These are phyloP conservation scores for Ceratocystis diversiconidia DNA, from an alignment of 2,329 filamentous ascomycete species.

Conservation along the genomic window DNA sequence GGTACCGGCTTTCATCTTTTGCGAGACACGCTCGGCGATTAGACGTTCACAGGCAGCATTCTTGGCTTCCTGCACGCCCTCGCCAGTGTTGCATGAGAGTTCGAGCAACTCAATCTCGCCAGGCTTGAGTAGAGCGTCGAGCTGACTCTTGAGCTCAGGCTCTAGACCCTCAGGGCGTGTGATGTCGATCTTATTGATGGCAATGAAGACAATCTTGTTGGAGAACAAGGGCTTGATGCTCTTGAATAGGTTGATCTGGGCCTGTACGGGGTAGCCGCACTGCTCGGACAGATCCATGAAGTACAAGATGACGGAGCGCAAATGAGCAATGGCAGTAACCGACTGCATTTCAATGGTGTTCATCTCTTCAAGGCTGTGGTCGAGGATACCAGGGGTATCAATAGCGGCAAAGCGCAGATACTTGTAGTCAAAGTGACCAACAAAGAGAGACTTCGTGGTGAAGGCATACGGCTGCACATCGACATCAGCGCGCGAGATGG, in stretches of 20 bases:
- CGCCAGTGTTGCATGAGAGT: slow-evolving; percentile 85
- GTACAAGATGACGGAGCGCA: slow-evolving; percentile 88
- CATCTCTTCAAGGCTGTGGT: slow-evolving; percentile 97
- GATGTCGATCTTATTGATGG: slow-evolving; percentile 97
- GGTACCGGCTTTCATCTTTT: slow-evolving; percentile 90
- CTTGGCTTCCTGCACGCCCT: slow-evolving; percentile 88
- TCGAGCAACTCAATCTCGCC: slow-evolving; percentile 87
- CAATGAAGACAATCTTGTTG: slow-evolving; percentile 92
- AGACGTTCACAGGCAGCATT: slow-evolving; percentile 88
- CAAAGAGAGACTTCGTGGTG: slow-evolving; percentile 93
- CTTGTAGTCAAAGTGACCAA: slow-evolving; percentile 96
- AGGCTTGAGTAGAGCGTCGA: slow-evolving; percentile 68
- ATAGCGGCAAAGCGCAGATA: slow-evolving; percentile 53
- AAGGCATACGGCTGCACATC: slow-evolving; percentile 90
- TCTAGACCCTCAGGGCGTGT: slow-evolving; percentile 77
- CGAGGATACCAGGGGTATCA: slow-evolving; percentile 94
- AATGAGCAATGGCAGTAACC: slow-evolving; percentile 92
- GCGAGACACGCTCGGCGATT: slow-evolving; percentile 80
- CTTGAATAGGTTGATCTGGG: slow-evolving; percentile 88
- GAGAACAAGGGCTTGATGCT: slow-evolving; percentile 94
- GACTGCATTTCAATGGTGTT: slow-evolving; percentile 94
- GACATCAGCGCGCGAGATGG: slow-evolving; percentile 84
- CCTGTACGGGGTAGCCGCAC: slow-evolving; percentile 83
- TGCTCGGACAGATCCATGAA: slow-evolving; percentile 98
- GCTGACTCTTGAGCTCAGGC: slow-evolving; percentile 57